A percentile compares a stretch with the other conserved stretches of the same genome.
Conservation (phyloP, 345 rosid species). For the Geranium rotundifolium region DNA sequence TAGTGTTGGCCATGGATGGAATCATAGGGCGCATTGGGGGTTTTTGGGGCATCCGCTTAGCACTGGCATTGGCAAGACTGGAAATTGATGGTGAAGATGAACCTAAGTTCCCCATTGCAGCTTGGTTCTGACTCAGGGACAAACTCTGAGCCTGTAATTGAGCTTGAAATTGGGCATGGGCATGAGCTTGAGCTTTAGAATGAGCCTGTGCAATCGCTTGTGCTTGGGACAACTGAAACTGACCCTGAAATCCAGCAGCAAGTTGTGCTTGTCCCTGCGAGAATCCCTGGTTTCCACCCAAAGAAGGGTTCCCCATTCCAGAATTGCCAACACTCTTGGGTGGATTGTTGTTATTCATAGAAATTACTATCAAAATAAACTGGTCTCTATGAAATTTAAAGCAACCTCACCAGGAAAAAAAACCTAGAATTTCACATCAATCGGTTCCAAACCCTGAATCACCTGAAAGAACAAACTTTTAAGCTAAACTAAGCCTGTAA, state of each 20-base stretch:
- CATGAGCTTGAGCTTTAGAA: constrained; percentile 24
- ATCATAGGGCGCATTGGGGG: constrained; percentile 72
- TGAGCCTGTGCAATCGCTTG: constrained; percentile 30
- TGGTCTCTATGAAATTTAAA: background rate
- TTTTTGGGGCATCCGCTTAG: constrained; percentile 59
- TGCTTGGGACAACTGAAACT: constrained; percentile 20
- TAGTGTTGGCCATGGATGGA: constrained; percentile 38
- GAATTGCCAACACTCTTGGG: constrained; percentile 53
- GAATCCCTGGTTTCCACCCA: constrained; percentile 48
- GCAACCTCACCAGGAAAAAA: background rate
- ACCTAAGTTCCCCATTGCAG: constrained; percentile 51
- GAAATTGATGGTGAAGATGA: constrained; percentile 55
- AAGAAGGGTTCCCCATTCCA: constrained; percentile 48
- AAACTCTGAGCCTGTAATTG: constrained; percentile 79
- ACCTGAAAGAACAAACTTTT: background rate
- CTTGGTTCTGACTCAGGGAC: constrained; percentile 51
- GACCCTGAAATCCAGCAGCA: constrained; percentile 6
- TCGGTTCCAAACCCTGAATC: constrained; percentile 5
- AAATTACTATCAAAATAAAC: constrained; percentile 19
- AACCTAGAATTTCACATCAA: background rate
- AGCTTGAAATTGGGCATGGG: constrained; percentile 40
- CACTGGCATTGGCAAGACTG: constrained; percentile 46
- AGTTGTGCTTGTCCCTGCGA: constrained; percentile 34
- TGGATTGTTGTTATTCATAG: constrained; percentile 42
- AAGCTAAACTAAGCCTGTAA: background rate